A percentile compares a stretch with the other conserved stretches of the same genome.
phyloP scores from a whole-genome alignment of 2,329 filamentous ascomycete species.

The Hypoxylon sp. region DNA sequence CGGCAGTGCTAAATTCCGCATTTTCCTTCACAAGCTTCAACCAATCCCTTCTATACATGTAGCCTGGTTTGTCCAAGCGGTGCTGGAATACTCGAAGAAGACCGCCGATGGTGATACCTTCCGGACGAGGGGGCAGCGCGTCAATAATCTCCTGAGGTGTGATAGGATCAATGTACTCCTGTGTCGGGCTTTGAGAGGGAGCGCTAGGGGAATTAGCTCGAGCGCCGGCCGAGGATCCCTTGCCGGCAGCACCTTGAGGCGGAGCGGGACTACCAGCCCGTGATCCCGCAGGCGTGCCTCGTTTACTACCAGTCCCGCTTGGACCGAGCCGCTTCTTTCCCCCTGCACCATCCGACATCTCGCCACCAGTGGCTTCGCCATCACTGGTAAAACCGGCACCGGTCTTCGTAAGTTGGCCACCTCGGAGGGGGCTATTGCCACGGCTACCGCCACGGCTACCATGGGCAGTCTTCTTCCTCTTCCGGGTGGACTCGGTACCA shows the following conservation, averaged over 20 bases:
- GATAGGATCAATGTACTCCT: slow-evolving; percentile 54
- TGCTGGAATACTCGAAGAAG: slow-evolving; percentile 69
- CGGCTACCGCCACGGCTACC: slow-evolving; percentile 70
- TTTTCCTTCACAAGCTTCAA: slow-evolving; percentile 71
- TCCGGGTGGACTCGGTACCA: slow-evolving; percentile 88
- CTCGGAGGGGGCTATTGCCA: slow-evolving; percentile 68
- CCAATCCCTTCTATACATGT: slow-evolving; percentile 70
- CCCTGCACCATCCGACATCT: slow-evolving; percentile 72
- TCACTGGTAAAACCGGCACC: slow-evolving; percentile 77
- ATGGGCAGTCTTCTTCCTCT: slow-evolving; percentile 76
- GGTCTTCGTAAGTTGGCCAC: slow-evolving; percentile 60
- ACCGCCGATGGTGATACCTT: slow-evolving; percentile 69
- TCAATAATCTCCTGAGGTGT: slow-evolving; percentile 69
- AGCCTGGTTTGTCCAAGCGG: slow-evolving; percentile 67
- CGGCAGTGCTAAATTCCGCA: slow-evolving; percentile 66
- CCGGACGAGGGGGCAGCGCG: slow-evolving; percentile 63
- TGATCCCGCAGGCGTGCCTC: slow-evolving; percentile 70
- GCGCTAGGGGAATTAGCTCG: slow-evolving; percentile 56
- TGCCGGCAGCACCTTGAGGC: slow-evolving; percentile 52
- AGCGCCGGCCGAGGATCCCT: slow-evolving; percentile 37
- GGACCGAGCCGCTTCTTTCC: slow-evolving; percentile 65
- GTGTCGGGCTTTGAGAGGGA: slow-evolving; percentile 39
- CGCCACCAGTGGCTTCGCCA: slow-evolving; percentile 78
- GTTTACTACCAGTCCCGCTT: slow-evolving; percentile 62
- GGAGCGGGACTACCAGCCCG: slow-evolving; percentile 73